Conservation (phyloP, 73 alveolate genomes). For the Stentor roeselii region DNA sequence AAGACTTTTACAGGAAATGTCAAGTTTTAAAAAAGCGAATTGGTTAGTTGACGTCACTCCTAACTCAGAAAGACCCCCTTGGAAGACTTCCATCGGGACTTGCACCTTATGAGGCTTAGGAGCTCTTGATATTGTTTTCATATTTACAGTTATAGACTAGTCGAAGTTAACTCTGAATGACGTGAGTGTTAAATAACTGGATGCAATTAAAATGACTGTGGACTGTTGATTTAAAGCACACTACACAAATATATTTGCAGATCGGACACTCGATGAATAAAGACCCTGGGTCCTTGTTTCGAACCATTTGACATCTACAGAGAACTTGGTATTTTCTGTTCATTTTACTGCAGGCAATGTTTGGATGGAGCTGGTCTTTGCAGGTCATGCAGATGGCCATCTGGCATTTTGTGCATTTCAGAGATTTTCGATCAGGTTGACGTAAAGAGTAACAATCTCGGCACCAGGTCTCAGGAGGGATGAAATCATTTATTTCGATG, state of each 20-base stretch:
- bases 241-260: background rate
- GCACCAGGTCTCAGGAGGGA: background rate
- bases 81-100: conserved; percentile 54
- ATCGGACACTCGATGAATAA: background rate
- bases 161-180: too few species aligned
- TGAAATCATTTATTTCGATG: background rate
- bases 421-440: background rate
- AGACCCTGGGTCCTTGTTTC: background rate
- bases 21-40: conserved; percentile 65
- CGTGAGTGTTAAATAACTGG: too few species aligned
- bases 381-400: background rate
- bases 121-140: background rate
- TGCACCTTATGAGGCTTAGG: conserved; percentile 40
- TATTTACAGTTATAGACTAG: too few species aligned
- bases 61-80: conserved; percentile 60
- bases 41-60: conserved; percentile 62
- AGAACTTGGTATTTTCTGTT: background rate
- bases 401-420: background rate
- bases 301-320: background rate
- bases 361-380: background rate
- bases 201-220: background rate
- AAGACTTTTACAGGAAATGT: conserved; percentile 54
- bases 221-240: background rate
- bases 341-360: background rate
- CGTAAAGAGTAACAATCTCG: background rate